These are phyloP conservation scores for Fusarium coffeatum DNA, from an alignment of 2,329 filamentous ascomycete species.

Conservation along the genomic window DNA sequence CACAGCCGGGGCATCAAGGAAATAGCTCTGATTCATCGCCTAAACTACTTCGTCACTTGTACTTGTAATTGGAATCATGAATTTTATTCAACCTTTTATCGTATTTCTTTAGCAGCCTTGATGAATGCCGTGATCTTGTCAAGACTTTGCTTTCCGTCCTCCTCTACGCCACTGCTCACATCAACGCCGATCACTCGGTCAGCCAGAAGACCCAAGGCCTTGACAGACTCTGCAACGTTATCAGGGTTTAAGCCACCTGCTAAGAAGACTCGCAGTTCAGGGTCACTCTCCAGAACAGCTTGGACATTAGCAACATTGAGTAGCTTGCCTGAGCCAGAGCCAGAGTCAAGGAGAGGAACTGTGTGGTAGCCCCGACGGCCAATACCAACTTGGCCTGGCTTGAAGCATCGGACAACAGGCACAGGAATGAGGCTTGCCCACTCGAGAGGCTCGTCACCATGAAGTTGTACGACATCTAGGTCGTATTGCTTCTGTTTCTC, in stretches of 20 bases:
- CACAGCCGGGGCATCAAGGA: too few species aligned
- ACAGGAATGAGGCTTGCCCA: conserved; percentile 92
- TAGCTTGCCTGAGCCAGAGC: conserved; percentile 82
- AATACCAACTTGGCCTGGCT: conserved; percentile 78
- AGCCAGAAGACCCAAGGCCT: conserved; percentile 68
- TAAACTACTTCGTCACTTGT: too few species aligned
- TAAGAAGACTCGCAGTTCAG: conserved; percentile 79
- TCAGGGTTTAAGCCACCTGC: conserved; percentile 86
- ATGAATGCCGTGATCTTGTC: conserved; percentile 86
- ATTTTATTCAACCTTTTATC: conserved; percentile 48
- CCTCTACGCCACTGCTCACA: conserved; percentile 94
- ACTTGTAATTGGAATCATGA: not conserved
- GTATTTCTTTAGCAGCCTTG: conserved; percentile 73
- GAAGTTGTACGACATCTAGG: conserved; percentile 91
- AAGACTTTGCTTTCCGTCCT: conserved; percentile 81
- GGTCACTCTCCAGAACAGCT: conserved; percentile 72
- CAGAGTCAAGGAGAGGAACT: conserved; percentile 87
- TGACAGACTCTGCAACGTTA: conserved; percentile 78
- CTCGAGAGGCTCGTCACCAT: conserved; percentile 91
- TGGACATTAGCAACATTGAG: conserved; percentile 79
- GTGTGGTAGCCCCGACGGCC: conserved; percentile 83
- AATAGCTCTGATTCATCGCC: too few species aligned
- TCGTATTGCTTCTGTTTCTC: conserved; percentile 79
- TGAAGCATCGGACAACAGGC: conserved; percentile 89
- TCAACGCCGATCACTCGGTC: conserved; percentile 83